Evolutionary conservation across 2,329 filamentous ascomycete species (phyloP), one percentile per base, ranked within the genome.

Genomic region (Aspergillus fumigatus): DNA sequence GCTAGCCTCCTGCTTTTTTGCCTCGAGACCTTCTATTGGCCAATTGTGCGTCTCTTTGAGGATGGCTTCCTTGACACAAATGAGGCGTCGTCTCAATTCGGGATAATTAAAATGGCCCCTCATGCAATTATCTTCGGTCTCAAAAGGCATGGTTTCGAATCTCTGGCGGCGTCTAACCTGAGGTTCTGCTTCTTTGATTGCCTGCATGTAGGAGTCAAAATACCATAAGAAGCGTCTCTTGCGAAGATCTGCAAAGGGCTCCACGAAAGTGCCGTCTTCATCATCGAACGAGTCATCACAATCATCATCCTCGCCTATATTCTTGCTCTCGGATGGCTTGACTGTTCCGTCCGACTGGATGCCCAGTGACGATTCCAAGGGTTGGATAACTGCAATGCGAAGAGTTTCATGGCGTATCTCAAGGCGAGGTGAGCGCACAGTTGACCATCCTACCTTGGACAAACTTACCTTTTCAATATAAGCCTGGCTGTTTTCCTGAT

Each of bases 151-250:
- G 51, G 82, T 82, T n/a, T 78, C 73, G 67, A 99, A 97, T 0
- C 70, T 59, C 40, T 84, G 77, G 2, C 84, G 83, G 58, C 88
- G 84, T 59, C 82, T 81, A 54, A 87, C 83, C 63, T 89, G 84
- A 26, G 77, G 72, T 29, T 76, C 72, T 17, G 59, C 54, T 10
- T 60, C 81, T 40, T 85, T 80, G 52, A 96, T 86, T 1, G 88
- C 82, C 3, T 82, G 78, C 23, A 94, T 78, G 68, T 97, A 97
- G 3, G 89, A 89, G 63, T 95, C 89, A 72, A 90, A 96, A 75
- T 97, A 97, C 94, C 94, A 97, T 14, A 97, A 78, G 70, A 97
- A 97, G 1, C 92, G 86, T 40, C 89, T 86, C 75, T 97, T 97
- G 80, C 88, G 90, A 4, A 96, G 79, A 67, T 97, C 93, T 63